Evolutionary conservation across 208 protist genomes (phyloP).

Genomic region (Crithidia sp.): DNA sequence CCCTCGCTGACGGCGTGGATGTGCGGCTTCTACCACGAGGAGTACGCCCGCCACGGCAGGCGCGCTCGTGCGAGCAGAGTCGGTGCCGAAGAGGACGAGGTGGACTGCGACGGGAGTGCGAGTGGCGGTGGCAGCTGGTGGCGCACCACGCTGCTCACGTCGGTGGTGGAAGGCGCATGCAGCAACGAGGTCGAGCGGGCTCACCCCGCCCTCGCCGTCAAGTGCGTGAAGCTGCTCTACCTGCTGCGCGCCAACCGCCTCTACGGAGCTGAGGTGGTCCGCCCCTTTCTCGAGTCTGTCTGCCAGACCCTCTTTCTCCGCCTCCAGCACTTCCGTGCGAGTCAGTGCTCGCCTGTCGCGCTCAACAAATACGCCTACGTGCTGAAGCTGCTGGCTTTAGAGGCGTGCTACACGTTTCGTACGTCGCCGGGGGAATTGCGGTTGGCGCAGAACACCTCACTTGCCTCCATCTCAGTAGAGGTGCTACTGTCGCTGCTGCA

Average conservation of each 20-base stretch:
- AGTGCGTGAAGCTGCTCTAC: conserved; percentile 85
- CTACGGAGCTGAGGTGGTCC: conserved; percentile 50
- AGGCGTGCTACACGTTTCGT: conserved; percentile 60
- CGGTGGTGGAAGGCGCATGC: conserved; percentile 71
- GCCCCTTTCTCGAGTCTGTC: conserved; percentile 51
- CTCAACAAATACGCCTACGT: conserved; percentile 91
- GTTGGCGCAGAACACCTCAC: conserved; percentile 28
- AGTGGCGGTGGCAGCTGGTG: conserved; percentile 23
- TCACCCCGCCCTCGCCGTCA: conserved; percentile 69
- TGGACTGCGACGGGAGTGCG: not conserved
- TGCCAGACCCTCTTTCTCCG: conserved; percentile 73
- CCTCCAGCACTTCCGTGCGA: conserved; percentile 57
- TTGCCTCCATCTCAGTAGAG: conserved; percentile 44
- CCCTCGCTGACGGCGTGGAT: conserved; percentile 65
- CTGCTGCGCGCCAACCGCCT: conserved; percentile 70
- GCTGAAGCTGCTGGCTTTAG: conserved; percentile 79
- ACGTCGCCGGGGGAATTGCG: conserved; percentile 43
- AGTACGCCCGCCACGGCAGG: conserved; percentile 4
- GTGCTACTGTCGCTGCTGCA: conserved; percentile 60
- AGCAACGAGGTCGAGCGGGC: conserved; percentile 45
- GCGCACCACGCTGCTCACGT: conserved; percentile 45
- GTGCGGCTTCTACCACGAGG: conserved; percentile 47
- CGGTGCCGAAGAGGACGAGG: not conserved
- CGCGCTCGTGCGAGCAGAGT: conserved; percentile 4
- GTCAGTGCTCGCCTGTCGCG: conserved; percentile 49